Percentiles rank a stretch among this genome's conserved stretches.
phyloP scores from a whole-genome alignment of 768 basidiomycete genomes.

The Multifurca ochricompacta region DNA sequence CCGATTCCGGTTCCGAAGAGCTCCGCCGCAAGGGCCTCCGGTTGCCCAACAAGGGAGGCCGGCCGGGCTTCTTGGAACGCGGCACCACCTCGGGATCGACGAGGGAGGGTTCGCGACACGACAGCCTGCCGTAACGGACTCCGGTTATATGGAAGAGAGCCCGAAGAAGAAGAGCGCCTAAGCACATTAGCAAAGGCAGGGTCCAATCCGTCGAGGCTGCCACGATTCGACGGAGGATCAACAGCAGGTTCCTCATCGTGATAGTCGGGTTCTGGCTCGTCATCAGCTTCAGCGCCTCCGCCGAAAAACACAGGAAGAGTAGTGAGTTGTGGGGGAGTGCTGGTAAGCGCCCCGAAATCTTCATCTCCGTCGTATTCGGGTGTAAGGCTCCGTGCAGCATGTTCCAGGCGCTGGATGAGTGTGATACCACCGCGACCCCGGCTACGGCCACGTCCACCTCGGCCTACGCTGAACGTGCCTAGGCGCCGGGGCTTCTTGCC shows the following conservation, averaged over 20 bases:
- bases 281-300: constrained; percentile 26
- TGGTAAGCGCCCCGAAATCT: constrained; percentile 15
- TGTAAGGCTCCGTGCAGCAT: constrained; percentile 15
- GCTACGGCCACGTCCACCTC: constrained; percentile 16
- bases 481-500: constrained; percentile 14
- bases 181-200: constrained; percentile 77
- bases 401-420: constrained; percentile 20
- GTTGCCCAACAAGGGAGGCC: constrained; percentile 60
- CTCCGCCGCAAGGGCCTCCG: constrained; percentile 65
- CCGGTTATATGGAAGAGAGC: constrained; percentile 36
- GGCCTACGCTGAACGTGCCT: constrained; percentile 12
- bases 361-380: constrained; percentile 21
- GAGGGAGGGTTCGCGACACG: constrained; percentile 41
- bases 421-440: constrained; percentile 18
- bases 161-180: constrained; percentile 41
- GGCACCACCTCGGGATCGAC: constrained; percentile 56
- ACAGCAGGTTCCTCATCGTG: constrained; percentile 32
- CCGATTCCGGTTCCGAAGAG: constrained; percentile 43
- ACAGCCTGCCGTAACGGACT: constrained; percentile 59
- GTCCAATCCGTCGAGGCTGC: constrained; percentile 81
- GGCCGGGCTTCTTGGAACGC: constrained; percentile 66
- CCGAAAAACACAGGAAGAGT: constrained; percentile 15
- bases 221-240: constrained; percentile 46
- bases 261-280: constrained; percentile 23
- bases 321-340: constrained; percentile 15